A percentile compares a stretch with the other conserved stretches of the same genome.
These are phyloP conservation scores for Linnemannia elongata DNA, from an alignment of 192 early-diverging fungal species.

Conservation along the genomic window DNA sequence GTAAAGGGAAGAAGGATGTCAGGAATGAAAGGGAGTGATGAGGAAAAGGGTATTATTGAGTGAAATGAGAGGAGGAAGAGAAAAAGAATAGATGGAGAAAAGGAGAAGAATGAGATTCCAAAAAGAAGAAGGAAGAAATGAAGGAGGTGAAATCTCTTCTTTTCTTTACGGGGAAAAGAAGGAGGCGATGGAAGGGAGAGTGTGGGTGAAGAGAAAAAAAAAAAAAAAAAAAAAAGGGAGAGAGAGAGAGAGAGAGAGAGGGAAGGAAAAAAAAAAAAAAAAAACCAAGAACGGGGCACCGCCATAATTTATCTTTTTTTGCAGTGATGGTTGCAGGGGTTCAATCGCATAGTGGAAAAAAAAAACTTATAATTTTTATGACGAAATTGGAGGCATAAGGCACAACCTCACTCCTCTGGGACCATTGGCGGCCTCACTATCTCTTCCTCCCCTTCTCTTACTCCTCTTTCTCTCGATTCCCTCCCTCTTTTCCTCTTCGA, in stretches of 20 bases:
- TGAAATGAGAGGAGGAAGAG: background rate
- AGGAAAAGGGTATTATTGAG: background rate
- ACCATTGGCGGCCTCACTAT: background rate
- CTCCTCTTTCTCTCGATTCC: background rate
- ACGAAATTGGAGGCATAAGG: background rate
- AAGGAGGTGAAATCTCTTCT: background rate
- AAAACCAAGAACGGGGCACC: background rate
- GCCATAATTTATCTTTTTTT: background rate
- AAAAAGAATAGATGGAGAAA: background rate
- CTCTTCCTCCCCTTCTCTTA: background rate
- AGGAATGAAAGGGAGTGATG: background rate
- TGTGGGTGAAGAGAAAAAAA: background rate
- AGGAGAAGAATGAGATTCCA: slow-evolving; percentile 14
- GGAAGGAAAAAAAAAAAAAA: background rate
- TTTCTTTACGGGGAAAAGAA: background rate
- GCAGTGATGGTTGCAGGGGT: background rate
- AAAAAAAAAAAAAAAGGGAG: background rate
- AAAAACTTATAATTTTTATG: background rate
- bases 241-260: too few species aligned
- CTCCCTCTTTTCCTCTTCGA: background rate
- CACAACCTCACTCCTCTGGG: background rate
- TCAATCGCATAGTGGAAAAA: background rate
- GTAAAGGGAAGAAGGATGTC: background rate
- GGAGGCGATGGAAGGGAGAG: background rate
- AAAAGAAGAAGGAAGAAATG: background rate